Evolutionary conservation across 78 protist genomes (phyloP), one percentile per base, ranked within the genome.

Genomic region (Pelomyxa schiedti): DNA sequence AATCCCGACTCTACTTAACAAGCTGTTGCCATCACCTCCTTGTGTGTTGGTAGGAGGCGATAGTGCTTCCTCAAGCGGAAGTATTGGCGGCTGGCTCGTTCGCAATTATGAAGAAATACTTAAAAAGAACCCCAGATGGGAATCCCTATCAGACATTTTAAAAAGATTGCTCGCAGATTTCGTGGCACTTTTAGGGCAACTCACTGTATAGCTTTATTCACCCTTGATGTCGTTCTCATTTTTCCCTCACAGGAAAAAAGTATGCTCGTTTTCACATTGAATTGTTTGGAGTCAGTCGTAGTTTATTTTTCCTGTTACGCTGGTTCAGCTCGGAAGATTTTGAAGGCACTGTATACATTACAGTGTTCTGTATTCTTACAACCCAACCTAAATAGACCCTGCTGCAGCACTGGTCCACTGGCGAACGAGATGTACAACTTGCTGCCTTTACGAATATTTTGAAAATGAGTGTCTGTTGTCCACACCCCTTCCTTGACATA

Each of bases 401-500:
- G 47, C 52, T 88, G 16, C 47, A 35, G 47, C 69, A 43, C 16
- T 88, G 86, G 88, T 30, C 47, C 22, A 2, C 68, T 22, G 43
- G 78, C n/a, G 43, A 74, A 9, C 86, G 83, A 73, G 1, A 66
- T n/a, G 77, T 82, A 43, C 65, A 88, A 35, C 66, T 81, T 22
- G 5, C 53, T 0, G 80, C 89, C 66, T 88, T 84, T 53, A 52
- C 83, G 7, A 42, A 76, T 52, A 67, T 88, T 22, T 73, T 80
- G 42, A 65, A 66, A 39, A 36, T 87, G 26, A 89, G 88, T 2
- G 39, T 80, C 16, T 29, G 8, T 2, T 29, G 53, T 38, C 91
- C 91, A 29, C 79, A 39, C 68, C 89, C 89, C 53, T 88, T 88
- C 66, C 43, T 89, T 39, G 88, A 85, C 41, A 42, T 40, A 32